Evolutionary conservation across 768 basidiomycete species (phyloP).

Genomic region (Naganishia friedmannii): DNA sequence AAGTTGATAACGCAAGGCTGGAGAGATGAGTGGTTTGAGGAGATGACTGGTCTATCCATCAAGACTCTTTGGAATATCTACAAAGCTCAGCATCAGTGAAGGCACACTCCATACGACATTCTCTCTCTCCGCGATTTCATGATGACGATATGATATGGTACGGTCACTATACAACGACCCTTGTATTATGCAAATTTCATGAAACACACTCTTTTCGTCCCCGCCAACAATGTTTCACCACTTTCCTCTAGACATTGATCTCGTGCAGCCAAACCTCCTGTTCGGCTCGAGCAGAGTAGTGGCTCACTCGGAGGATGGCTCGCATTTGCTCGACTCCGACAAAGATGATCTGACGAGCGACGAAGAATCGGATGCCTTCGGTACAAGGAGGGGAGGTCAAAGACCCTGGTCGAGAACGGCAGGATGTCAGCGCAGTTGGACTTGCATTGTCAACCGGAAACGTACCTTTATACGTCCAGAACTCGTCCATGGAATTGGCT

Average conservation of each 20-base stretch:
- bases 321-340: conserved; percentile 36
- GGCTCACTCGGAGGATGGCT: conserved; percentile 30
- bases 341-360: conserved; percentile 37
- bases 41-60: conserved; percentile 13
- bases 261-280: conserved; percentile 38
- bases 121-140: too few relatives aligned
- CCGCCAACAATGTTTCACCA: not conserved
- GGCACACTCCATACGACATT: too few relatives aligned
- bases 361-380: conserved; percentile 39
- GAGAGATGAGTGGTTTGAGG: conserved; percentile 34
- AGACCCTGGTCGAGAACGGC: conserved; percentile 5
- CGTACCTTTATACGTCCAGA: conserved; percentile 35
- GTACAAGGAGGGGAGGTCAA: conserved; percentile 38
- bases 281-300: conserved; percentile 34
- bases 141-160: not conserved
- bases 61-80: conserved; percentile 8
- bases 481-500: conserved; percentile 31
- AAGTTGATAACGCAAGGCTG: conserved; percentile 30
- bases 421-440: not conserved
- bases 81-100: conserved; percentile 12
- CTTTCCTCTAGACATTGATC: conserved; percentile 32
- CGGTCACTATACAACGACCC: not conserved
- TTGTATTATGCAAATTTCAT: not conserved
- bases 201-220: not conserved
- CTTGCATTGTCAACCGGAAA: not conserved